Conservation (phyloP, 768 basidiomycete genomes). For the Botryobasidium botryosum region DNA sequence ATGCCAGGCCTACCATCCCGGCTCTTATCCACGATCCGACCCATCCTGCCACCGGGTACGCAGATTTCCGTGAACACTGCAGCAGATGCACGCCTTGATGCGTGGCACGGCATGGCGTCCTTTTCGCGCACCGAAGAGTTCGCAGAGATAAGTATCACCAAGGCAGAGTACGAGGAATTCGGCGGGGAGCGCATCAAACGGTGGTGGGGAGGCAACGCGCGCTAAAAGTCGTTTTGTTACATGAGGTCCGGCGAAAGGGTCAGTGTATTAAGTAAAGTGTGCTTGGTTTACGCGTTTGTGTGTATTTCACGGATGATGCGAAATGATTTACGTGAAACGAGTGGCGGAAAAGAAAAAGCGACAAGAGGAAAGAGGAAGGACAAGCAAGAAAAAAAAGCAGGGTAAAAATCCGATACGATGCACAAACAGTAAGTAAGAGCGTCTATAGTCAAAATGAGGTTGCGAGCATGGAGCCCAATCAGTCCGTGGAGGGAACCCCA, state of each 20-base stretch:
- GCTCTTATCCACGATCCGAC: slow-evolving; percentile 57
- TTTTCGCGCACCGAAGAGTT: slow-evolving; percentile 22
- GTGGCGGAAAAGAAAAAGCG: too few relatives aligned
- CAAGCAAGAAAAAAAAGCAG: background rate
- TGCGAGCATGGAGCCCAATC: too few relatives aligned
- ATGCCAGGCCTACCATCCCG: slow-evolving; percentile 52
- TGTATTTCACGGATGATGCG: background rate
- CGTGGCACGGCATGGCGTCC: slow-evolving; percentile 87
- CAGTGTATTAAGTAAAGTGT: too few relatives aligned
- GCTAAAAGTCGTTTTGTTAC: too few relatives aligned
- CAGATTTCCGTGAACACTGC: slow-evolving; percentile 47
- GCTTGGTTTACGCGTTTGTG: background rate
- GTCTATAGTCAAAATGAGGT: too few relatives aligned
- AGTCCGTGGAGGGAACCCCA: too few relatives aligned
- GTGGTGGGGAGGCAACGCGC: slow-evolving; percentile 93
- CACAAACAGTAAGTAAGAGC: too few relatives aligned
- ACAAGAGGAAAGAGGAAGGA: background rate
- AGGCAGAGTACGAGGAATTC: slow-evolving; percentile 76
- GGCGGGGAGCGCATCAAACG: slow-evolving; percentile 73
- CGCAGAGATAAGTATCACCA: slow-evolving; percentile 39
- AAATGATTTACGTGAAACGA: too few relatives aligned
- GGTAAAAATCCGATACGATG: too few relatives aligned
- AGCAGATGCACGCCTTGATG: slow-evolving; percentile 49
- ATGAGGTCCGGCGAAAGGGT: too few relatives aligned
- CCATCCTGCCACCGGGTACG: slow-evolving; percentile 72